Conservation (phyloP, 176 grass and related monocot species). For the Themeda triandra region DNA sequence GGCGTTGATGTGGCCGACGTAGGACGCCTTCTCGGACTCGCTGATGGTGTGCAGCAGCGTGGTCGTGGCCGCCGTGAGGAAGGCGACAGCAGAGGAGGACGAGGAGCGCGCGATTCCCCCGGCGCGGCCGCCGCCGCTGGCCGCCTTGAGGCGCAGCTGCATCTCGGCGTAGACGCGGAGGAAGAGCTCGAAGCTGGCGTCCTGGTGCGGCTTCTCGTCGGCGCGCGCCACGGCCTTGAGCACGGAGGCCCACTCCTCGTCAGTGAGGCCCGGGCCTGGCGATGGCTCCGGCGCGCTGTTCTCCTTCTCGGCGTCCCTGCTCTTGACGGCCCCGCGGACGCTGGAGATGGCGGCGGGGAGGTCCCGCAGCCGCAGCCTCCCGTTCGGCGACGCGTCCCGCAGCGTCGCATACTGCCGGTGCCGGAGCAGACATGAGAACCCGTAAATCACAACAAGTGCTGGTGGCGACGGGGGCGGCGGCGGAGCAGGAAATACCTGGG, state of each 20-base stretch:
- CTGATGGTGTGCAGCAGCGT: constrained; percentile 98
- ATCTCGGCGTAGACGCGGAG: constrained; percentile 77
- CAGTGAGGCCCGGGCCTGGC: constrained; percentile 17
- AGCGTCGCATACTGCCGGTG: constrained; percentile 52
- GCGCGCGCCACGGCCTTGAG: constrained; percentile 48
- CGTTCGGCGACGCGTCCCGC: constrained; percentile 40
- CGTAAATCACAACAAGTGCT: neutral
- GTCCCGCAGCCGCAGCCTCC: constrained; percentile 54
- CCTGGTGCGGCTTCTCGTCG: constrained; percentile 35
- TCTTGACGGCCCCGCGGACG: constrained; percentile 25
- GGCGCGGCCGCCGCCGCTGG: neutral
- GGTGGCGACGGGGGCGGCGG: neutral
- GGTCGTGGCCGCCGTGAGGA: constrained; percentile 84
- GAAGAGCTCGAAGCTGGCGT: constrained; percentile 79
- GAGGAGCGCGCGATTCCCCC: constrained; percentile 38
- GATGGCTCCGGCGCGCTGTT: constrained; percentile 22
- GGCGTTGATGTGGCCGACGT: constrained; percentile 90
- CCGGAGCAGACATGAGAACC: neutral
- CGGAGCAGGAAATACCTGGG: constrained; percentile 25
- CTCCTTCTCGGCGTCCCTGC: constrained; percentile 38
- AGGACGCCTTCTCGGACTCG: constrained; percentile 89
- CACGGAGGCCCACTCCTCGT: constrained; percentile 57
- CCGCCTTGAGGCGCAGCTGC: constrained; percentile 53
- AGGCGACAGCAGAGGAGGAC: constrained; percentile 50
- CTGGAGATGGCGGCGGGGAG: constrained; percentile 53